Percentiles rank a stretch among this genome's conserved stretches.
These are phyloP conservation scores for Rhypophila decipiens DNA, from an alignment of 495 filamentous ascomycete genomes.

Conservation along the genomic window DNA sequence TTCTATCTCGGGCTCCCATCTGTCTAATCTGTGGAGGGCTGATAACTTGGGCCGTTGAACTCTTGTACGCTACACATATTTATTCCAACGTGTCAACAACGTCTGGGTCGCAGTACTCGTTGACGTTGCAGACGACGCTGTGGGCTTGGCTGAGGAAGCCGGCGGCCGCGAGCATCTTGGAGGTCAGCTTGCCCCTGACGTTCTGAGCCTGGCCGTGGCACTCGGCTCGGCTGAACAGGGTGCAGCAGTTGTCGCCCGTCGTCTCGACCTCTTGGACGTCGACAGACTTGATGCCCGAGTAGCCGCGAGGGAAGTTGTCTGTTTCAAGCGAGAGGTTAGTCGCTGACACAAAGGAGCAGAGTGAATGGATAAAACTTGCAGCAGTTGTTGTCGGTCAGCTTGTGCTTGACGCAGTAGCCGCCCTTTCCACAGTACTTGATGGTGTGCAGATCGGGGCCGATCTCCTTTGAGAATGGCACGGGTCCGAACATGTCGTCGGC, in stretches of 20 bases:
- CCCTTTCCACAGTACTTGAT: conserved; percentile 10
- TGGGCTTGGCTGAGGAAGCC: conserved; percentile 8
- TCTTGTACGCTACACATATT: too few relatives aligned
- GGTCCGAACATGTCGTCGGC: background rate
- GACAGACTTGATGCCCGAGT: conserved; percentile 4
- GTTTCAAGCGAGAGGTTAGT: background rate
- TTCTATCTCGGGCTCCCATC: too few relatives aligned
- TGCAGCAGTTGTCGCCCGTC: conserved; percentile 10
- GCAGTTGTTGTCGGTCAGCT: conserved; percentile 7
- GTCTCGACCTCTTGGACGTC: conserved; percentile 9
- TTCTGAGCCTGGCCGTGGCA: conserved; percentile 12
- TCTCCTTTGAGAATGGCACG: conserved; percentile 1
- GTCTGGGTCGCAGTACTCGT: conserved; percentile 12
- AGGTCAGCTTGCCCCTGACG: conserved; percentile 10
- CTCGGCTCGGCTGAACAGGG: conserved; percentile 13
- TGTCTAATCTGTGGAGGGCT: too few relatives aligned
- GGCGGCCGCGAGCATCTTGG: conserved; percentile 1
- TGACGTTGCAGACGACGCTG: conserved; percentile 14
- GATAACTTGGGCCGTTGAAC: too few relatives aligned
- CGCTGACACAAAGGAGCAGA: background rate
- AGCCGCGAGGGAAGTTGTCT: conserved; percentile 14
- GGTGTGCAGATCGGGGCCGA: conserved; percentile 8
- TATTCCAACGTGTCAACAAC: too few relatives aligned
- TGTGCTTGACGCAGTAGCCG: conserved; percentile 11
- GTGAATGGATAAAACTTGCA: background rate